Evolutionary conservation across 1,139 yeast species (phyloP).

Genomic region (Pichia sp.): DNA sequence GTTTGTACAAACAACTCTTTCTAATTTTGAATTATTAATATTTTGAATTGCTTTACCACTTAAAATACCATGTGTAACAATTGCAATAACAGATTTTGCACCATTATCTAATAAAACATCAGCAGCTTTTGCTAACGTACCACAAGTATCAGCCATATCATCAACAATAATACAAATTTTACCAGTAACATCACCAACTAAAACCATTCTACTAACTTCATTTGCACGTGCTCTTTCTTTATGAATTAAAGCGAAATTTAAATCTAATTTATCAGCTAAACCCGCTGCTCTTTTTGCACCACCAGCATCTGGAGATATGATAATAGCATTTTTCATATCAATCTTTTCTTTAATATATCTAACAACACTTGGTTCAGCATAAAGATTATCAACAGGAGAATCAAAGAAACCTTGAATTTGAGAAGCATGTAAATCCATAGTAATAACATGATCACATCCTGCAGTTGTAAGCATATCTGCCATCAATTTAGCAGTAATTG

Average conservation of each 20-base stretch:
- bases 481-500: constrained; percentile 92
- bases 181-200: constrained; percentile 89
- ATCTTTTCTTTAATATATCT: constrained; percentile 76
- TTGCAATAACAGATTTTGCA: constrained; percentile 83
- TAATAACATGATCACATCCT: constrained; percentile 94
- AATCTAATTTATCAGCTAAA: constrained; percentile 83
- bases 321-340: constrained; percentile 64
- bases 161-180: constrained; percentile 88
- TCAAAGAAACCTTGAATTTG: constrained; percentile 97
- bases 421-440: constrained; percentile 96
- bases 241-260: constrained; percentile 92
- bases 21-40: constrained; percentile 71
- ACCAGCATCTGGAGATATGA: constrained; percentile 97
- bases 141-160: constrained; percentile 99
- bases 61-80: constrained; percentile 92
- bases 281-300: constrained; percentile 98
- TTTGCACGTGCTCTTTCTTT: constrained; percentile 94
- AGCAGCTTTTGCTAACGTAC: constrained; percentile 93
- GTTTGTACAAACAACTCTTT: constrained; percentile 85
- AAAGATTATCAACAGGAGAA: constrained; percentile 92
- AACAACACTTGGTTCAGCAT: constrained; percentile 92
- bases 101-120: constrained; percentile 76
- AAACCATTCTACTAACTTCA: constrained; percentile 90
- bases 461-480: constrained; percentile 94
- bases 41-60: constrained; percentile 83